A percentile compares a stretch with the other conserved stretches of the same genome.
Conservation (phyloP, 163 green algal genomes). For the Trebouxia gelatinosa region DNA sequence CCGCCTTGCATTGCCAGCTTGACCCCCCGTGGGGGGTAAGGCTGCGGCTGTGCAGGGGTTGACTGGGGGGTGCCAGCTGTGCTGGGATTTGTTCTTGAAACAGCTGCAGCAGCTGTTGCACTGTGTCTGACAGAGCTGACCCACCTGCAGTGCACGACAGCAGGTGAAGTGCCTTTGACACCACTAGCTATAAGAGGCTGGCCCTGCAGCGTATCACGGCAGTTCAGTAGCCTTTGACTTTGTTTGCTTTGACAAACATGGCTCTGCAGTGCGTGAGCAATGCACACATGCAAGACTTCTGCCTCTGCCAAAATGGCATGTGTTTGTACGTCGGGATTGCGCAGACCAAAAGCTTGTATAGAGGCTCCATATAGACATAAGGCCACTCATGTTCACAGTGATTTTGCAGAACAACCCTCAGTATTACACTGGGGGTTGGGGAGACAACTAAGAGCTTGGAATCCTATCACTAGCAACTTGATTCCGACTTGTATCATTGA, state of each 20-base stretch:
- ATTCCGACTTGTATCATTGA: neutral
- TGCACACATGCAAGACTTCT: neutral
- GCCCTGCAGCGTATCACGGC: neutral
- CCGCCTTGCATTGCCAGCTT: conserved; percentile 61
- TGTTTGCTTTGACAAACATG: neutral
- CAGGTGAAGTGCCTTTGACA: neutral
- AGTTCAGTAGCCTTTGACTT: neutral
- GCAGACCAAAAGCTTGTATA: too few relatives aligned
- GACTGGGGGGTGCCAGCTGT: neutral
- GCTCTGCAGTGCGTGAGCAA: neutral
- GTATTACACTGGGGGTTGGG: too few relatives aligned
- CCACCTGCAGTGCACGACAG: conserved; percentile 24
- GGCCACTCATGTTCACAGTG: too few relatives aligned
- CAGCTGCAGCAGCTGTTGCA: conserved; percentile 32
- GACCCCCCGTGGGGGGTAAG: too few relatives aligned
- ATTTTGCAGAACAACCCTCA: too few relatives aligned
- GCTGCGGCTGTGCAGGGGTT: neutral
- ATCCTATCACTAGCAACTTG: neutral
- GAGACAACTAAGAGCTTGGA: neutral
- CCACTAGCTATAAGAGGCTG: neutral
- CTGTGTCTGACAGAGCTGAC: conserved; percentile 36
- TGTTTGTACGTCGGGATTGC: too few relatives aligned
- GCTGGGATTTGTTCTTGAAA: conserved; percentile 22
- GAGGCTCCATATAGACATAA: too few relatives aligned
- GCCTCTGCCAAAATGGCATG: too few relatives aligned